These are phyloP conservation scores for Oxyria digyna DNA, from an alignment of 148 eudicot species.

Conservation along the genomic window DNA sequence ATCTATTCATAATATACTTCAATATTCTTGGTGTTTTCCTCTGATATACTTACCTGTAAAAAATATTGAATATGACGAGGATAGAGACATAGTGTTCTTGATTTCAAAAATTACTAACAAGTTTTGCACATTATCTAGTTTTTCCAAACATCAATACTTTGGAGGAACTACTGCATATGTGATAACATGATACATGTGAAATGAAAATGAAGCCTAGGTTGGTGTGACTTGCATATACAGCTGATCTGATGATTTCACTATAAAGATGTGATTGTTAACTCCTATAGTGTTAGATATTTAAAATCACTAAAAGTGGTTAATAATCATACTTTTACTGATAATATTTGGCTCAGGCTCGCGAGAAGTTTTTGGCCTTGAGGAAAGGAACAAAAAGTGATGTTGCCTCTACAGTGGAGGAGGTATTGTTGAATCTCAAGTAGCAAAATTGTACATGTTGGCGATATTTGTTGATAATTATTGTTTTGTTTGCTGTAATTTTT, in stretches of 20 bases:
- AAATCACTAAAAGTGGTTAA: neutral
- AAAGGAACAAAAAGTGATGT: conserved; percentile 92
- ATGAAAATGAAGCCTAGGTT: neutral
- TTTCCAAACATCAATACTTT: neutral
- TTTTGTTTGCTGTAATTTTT: conserved; percentile 6
- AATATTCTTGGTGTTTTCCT: neutral
- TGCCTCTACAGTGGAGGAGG: conserved; percentile 79
- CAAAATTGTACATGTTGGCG: neutral
- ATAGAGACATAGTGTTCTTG: neutral
- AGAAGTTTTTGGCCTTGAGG: conserved; percentile 77
- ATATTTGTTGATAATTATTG: neutral
- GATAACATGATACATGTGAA: neutral
- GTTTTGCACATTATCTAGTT: neutral
- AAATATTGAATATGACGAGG: neutral
- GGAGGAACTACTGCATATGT: neutral
- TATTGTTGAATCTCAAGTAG: conserved; percentile 16
- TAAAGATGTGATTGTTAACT: neutral
- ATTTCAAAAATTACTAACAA: neutral
- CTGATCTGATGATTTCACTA: neutral
- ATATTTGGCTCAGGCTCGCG: conserved; percentile 64
- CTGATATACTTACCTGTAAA: neutral
- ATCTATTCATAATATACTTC: neutral
- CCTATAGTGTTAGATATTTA: neutral
- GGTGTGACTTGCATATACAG: neutral
- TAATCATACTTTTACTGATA: neutral